Conservation (phyloP, 805 yeast species). For the Ogataea glucozyma region DNA sequence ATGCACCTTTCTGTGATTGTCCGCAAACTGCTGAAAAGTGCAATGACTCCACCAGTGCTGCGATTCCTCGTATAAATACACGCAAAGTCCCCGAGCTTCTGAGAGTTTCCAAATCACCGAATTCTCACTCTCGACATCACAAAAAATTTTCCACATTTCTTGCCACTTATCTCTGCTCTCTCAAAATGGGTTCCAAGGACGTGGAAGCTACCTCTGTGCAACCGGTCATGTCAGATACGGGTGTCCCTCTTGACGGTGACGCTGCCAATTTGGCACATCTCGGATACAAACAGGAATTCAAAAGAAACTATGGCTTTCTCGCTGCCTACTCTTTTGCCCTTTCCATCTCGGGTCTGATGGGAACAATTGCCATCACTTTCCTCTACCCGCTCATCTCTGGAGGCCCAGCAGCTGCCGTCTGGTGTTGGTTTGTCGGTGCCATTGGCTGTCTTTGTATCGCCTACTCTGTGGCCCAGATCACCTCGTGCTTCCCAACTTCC, state of each 20-base stretch:
- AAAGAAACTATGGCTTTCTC: constrained; percentile 55
- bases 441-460: constrained; percentile 57
- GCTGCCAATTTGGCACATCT: constrained; percentile 40
- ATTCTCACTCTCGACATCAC: not conserved
- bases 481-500: constrained; percentile 53
- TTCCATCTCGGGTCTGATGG: constrained; percentile 64
- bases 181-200: constrained; percentile 17
- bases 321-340: constrained; percentile 67
- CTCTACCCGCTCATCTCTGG: constrained; percentile 49
- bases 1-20: too few species aligned
- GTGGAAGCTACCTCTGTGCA: constrained; percentile 22
- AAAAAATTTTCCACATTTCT: constrained; percentile 9
- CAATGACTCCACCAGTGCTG: too few species aligned
- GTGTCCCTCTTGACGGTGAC: constrained; percentile 32
- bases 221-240: constrained; percentile 22
- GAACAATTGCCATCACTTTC: constrained; percentile 58
- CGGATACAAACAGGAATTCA: constrained; percentile 64
- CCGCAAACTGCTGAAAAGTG: too few species aligned
- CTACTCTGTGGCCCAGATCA: constrained; percentile 48
- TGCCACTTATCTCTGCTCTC: not conserved
- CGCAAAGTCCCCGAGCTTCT: too few species aligned
- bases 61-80: too few species aligned
- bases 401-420: constrained; percentile 63
- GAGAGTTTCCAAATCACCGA: too few species aligned
- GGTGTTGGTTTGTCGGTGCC: constrained; percentile 64